Evolutionary conservation across 2,329 filamentous ascomycete species (phyloP), one percentile per base, ranked within the genome.

Genomic region (Albifimbria verrucaria): DNA sequence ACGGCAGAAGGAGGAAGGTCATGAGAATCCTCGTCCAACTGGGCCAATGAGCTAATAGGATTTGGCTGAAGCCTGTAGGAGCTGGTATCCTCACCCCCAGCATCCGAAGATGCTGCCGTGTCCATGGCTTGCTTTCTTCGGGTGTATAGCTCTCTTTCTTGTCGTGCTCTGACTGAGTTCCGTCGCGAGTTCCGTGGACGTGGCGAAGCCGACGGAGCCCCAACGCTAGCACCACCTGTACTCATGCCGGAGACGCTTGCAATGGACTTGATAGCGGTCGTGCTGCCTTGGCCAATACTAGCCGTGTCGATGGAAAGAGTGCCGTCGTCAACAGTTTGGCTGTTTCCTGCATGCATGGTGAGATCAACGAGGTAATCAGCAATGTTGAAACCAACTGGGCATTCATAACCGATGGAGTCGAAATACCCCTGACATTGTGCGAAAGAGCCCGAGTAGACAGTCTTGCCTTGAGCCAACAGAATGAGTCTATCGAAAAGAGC

Each of bases 351-450:
- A 68, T 99, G 94, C 93, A 99, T 97, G 0, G 94, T 97, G 41
- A 99, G 79, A 68, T 99, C 94, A 25, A 99, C 92, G 5, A 99
- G 82, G 66, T 97, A 99, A 69, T 99, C 94, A 4, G 94, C 94
- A 70, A 99, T 97, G 65, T 99, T 99, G 81, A 97, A 99, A 2
- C 95, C 95, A 22, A 92, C 88, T 11, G 94, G 94, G 65, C 95
- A 99, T 48, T 89, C 79, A 69, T 97, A 99, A 43, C 94, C 95
- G 56, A 96, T 87, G 46, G 85, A 81, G 65, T 97, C 91, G 63
- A 99, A 99, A 68, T 97, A 99, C 20, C 83, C 77, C 68, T 99
- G 94, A 67, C 94, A 99, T 59, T 86, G 86, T 2, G 83, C 77
- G 68, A 97, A 96, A 1, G 91, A 90, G 1, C 94, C 94, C 3